Evolutionary conservation across 805 yeast genomes (phyloP).

Genomic region (Zygosaccharomyces bisporus): DNA sequence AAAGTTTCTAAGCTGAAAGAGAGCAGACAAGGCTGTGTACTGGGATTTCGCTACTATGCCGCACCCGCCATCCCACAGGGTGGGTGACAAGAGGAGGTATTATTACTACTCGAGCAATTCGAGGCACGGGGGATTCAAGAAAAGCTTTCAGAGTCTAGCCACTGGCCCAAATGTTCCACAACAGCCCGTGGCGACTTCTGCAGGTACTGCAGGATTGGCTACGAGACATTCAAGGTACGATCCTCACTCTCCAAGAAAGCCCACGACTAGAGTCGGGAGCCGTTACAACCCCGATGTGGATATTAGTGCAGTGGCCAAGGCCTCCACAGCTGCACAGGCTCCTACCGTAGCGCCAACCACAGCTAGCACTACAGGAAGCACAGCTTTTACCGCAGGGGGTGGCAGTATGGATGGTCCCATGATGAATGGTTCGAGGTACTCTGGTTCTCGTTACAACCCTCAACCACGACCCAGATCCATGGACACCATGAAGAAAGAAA

Average conservation of each 20-base stretch:
- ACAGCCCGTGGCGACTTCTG: neutral
- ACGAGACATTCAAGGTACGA: constrained; percentile 30
- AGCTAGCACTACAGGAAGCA: neutral
- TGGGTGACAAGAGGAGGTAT: constrained; percentile 32
- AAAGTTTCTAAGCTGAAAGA: neutral
- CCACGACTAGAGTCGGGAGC: constrained; percentile 22
- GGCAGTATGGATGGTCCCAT: constrained; percentile 1
- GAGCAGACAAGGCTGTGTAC: constrained; percentile 1
- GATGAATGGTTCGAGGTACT: constrained; percentile 15
- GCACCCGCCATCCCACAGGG: constrained; percentile 16
- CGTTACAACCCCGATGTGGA: constrained; percentile 30
- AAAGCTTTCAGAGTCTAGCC: constrained; percentile 10
- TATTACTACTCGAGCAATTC: constrained; percentile 29
- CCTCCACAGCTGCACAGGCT: neutral
- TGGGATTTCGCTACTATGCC: constrained; percentile 11
- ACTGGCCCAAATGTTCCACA: constrained; percentile 6
- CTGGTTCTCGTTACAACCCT: constrained; percentile 29
- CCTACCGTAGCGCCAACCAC: neutral
- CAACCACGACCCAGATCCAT: constrained; percentile 26
- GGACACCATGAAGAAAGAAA: constrained; percentile 12
- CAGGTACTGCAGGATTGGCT: neutral
- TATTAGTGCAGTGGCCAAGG: neutral
- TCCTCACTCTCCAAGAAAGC: constrained; percentile 24
- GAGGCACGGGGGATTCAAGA: constrained; percentile 23
- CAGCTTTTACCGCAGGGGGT: neutral